phyloP scores from a whole-genome alignment of 192 early-diverging fungal genomes.

The Linnemannia exigua region DNA sequence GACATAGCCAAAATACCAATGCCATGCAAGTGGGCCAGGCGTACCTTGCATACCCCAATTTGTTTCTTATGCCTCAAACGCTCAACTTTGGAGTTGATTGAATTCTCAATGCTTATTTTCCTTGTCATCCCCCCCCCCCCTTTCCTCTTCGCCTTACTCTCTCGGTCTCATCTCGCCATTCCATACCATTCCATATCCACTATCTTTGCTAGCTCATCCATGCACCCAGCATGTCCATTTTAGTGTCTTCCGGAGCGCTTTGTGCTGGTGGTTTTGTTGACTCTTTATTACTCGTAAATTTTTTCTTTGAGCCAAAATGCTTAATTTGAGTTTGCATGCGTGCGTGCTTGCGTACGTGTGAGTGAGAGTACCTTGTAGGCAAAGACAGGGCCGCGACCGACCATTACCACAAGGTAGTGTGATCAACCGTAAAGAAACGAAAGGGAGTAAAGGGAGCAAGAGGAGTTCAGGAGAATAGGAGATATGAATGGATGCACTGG shows the following conservation, averaged over 20 bases:
- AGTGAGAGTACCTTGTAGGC: background rate
- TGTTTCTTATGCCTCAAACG: background rate
- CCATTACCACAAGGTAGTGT: background rate
- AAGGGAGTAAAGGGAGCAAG: background rate
- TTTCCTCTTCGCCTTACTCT: background rate
- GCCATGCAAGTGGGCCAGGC: background rate
- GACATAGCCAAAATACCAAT: background rate
- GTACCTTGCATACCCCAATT: background rate
- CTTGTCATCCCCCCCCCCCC: background rate
- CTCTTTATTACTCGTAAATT: background rate
- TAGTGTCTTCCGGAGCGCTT: background rate
- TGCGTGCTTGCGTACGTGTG: background rate
- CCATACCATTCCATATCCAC: too few species aligned
- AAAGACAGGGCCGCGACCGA: background rate
- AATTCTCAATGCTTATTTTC: background rate
- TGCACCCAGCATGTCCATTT: background rate
- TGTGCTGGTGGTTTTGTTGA: background rate
- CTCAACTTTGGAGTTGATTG: background rate
- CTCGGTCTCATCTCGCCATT: too few species aligned
- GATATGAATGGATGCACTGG: too few species aligned
- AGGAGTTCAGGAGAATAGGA: background rate
- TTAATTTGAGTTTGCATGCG: background rate
- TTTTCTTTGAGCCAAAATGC: background rate
- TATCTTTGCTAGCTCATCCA: too few species aligned
- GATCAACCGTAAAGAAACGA: background rate